Conservation (phyloP, 306 rosid genomes). For the Casuarina glauca region DNA sequence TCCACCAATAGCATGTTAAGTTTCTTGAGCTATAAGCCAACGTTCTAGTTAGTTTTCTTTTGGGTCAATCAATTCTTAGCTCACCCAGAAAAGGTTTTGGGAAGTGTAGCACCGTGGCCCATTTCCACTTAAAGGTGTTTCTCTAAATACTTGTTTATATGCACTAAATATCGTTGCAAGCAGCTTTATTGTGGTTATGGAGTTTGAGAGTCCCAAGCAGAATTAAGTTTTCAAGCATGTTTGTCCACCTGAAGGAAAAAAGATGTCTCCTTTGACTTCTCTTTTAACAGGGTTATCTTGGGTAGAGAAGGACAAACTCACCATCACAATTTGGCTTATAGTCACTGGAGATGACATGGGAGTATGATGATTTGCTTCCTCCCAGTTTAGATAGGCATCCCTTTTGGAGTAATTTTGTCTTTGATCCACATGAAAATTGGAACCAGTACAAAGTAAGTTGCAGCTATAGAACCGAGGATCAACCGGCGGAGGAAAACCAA, state of each 20-base stretch:
- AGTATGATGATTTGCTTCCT: slow-evolving; percentile 4
- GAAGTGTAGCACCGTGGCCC: no score
- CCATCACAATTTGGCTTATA: neutral
- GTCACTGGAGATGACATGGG: neutral
- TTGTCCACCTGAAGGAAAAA: neutral
- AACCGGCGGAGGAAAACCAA: slow-evolving; percentile 58
- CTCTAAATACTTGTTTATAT: neutral
- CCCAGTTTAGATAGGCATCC: slow-evolving; percentile 56
- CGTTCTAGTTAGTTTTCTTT: no score
- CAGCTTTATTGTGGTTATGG: neutral
- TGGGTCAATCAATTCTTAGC: no score
- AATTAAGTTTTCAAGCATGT: neutral
- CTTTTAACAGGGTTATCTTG: neutral
- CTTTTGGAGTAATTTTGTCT: slow-evolving; percentile 73
- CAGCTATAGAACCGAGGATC: slow-evolving; percentile 69
- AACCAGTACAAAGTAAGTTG: slow-evolving; percentile 61
- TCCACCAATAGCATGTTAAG: no score
- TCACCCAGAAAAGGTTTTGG: no score
- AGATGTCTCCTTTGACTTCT: neutral
- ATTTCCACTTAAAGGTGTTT: no score
- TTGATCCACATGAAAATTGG: slow-evolving; percentile 93
- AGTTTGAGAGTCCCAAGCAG: neutral
- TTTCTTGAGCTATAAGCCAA: no score
- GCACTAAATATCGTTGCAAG: slow-evolving; percentile 3
- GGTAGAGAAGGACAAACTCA: neutral